Conservation (phyloP, 768 basidiomycete genomes). For the Boletus patriciae region DNA sequence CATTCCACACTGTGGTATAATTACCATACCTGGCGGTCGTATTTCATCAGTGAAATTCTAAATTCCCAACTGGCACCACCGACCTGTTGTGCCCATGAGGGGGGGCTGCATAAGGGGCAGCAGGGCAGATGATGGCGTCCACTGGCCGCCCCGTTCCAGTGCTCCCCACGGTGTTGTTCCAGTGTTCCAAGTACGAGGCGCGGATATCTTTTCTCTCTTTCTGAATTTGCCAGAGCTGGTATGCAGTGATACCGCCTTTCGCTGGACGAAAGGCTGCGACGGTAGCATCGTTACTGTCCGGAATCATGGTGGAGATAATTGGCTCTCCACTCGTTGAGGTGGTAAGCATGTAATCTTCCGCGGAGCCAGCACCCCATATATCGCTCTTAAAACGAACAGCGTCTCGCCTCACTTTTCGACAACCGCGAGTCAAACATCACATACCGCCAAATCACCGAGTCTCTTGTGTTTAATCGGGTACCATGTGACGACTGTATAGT, state of each 20-base stretch:
- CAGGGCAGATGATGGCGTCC: constrained; percentile 71
- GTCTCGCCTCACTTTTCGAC: not conserved
- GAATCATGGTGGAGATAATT: constrained; percentile 48
- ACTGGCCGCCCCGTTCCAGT: constrained; percentile 74
- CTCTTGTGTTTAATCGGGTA: constrained; percentile 52
- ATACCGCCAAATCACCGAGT: constrained; percentile 43
- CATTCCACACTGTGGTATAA: constrained; percentile 68
- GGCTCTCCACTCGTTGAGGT: constrained; percentile 53
- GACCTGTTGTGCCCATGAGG: constrained; percentile 63
- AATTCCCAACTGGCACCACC: constrained; percentile 14
- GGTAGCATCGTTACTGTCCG: constrained; percentile 26
- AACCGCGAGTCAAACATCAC: constrained; percentile 19
- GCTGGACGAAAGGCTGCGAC: constrained; percentile 29
- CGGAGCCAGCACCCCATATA: constrained; percentile 49
- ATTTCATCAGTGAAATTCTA: not conserved
- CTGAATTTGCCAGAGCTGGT: constrained; percentile 68
- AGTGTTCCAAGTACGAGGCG: constrained; percentile 58
- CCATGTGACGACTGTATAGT: constrained; percentile 65
- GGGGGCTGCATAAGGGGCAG: constrained; percentile 56
- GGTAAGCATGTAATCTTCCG: constrained; percentile 44
- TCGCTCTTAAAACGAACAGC: constrained; percentile 25
- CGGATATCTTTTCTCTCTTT: constrained; percentile 47
- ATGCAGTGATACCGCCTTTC: constrained; percentile 44
- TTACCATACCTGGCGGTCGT: constrained; percentile 38
- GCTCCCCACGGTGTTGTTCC: constrained; percentile 49